These are phyloP conservation scores for Vigna mungo DNA, from an alignment of 306 rosid species.

Conservation along the genomic window DNA sequence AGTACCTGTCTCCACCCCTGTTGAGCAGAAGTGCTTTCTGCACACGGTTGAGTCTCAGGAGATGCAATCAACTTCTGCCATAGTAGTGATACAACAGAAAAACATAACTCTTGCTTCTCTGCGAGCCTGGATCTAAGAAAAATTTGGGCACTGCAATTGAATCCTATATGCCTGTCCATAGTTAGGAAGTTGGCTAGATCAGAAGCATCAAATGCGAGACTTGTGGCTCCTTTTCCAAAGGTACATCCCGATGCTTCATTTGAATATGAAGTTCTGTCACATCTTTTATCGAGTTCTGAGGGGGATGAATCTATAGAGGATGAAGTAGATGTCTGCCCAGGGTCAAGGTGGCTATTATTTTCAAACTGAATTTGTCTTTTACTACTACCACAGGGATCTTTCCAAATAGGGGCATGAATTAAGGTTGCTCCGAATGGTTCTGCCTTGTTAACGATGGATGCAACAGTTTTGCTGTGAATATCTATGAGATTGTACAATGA, in stretches of 20 bases:
- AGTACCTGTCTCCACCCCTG: constrained; percentile 95
- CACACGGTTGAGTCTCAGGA: constrained; percentile 82
- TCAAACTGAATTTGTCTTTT: constrained; percentile 53
- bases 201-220: constrained; percentile 74
- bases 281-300: constrained; percentile 44
- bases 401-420: constrained; percentile 56
- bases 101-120: constrained; percentile 83
- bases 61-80: constrained; percentile 88
- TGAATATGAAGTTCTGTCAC: constrained; percentile 50
- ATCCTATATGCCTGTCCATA: constrained; percentile 81
- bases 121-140: constrained; percentile 70
- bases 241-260: constrained; percentile 52
- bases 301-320: constrained; percentile 41
- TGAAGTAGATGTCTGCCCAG: constrained; percentile 53
- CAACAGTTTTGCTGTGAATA: constrained; percentile 84
- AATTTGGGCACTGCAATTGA: constrained; percentile 69
- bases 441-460: constrained; percentile 79
- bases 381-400: constrained; percentile 53
- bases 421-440: constrained; percentile 82
- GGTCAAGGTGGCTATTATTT: constrained; percentile 51
- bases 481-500: constrained; percentile 84
- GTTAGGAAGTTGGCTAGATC: constrained; percentile 90
- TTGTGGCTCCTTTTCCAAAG: constrained; percentile 59
- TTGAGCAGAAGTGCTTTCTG: constrained; percentile 92
- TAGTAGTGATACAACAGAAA: constrained; percentile 81